Base-by-base conservation (phyloP, 805 yeast genomes). In the Zygotorulaspora danielsina region DNA sequence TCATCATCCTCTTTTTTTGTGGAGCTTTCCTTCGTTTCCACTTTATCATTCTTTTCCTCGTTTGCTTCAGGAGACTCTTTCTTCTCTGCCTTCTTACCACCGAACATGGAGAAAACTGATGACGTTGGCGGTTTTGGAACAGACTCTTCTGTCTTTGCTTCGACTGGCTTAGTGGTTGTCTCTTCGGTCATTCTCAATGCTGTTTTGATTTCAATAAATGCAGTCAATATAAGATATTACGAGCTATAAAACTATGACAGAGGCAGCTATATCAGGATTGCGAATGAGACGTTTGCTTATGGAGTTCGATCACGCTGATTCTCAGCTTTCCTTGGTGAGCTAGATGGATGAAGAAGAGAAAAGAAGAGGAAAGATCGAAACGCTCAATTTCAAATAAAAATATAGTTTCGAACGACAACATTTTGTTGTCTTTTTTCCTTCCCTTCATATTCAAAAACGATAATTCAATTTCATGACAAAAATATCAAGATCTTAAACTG, bases 81-180 rank as follows among this genome's bases (percentile, higher is more conserved):
- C 66, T 75, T 78, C 72, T 78, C 78, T 53, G 79, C 79, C 62
- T 84, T 81, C 64, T 81, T 81, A 50, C 95, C 96, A 44, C 97
- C 97, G 65, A 90, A 90, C 95, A 89, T 84, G 59, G 95, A 80
- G 61, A 90, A 89, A 16, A 88, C 95, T 61, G 82, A 81, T 40
- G 94, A 64, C 19, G 87, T 74, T 51, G 94, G 94, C 29, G 85
- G 85, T 38, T 61, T 59, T 27, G 61, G 49, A 35, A 54, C 54
- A 29, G 50, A 34, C 22, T 45, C 57, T 33, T 56, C 54, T 30
- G 54, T 54, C 45, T 54, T 42, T 35, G 44, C 45, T 40, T 53
- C 62, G 36, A 38, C 42, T 10, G 51, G 49, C 31, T 49, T 47
- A 24, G 38, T 39, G 18, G 45, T 39, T 21, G 31, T 38, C 20